Evolutionary conservation across 768 basidiomycete genomes (phyloP).

Genomic region (Lentinula sp.): DNA sequence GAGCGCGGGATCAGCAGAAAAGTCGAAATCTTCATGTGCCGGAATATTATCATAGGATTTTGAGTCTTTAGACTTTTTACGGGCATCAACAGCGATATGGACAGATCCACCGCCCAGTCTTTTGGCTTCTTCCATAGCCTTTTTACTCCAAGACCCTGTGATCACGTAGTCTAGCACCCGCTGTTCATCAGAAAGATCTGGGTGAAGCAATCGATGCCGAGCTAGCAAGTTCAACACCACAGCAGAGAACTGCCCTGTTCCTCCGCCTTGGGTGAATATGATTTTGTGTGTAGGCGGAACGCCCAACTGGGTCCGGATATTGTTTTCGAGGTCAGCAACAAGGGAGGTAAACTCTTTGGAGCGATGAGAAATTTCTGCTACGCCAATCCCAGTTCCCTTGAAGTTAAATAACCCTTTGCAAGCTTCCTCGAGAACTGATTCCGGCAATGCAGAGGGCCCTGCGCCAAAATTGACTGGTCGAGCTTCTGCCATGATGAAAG

Average conservation of each 20-base stretch:
- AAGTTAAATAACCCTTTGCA: conserved; percentile 86
- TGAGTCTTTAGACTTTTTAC: conserved; percentile 53
- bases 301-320: conserved; percentile 69
- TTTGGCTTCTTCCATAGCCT: conserved; percentile 77
- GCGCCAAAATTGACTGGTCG: conserved; percentile 89
- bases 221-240: conserved; percentile 90
- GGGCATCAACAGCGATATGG: conserved; percentile 68
- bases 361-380: conserved; percentile 95
- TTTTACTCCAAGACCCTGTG: conserved; percentile 90
- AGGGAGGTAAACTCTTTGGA: conserved; percentile 81
- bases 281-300: conserved; percentile 83
- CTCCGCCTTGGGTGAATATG: conserved; percentile 94
- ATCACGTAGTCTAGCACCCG: conserved; percentile 81
- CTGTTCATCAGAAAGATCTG: conserved; percentile 47
- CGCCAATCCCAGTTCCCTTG: conserved; percentile 84
- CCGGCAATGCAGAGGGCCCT: conserved; percentile 89
- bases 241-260: conserved; percentile 86
- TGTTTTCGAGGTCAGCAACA: conserved; percentile 53
- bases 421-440: conserved; percentile 80
- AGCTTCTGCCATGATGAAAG: conserved; percentile 27
- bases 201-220: conserved; percentile 71
- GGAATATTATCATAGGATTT: conserved; percentile 81
- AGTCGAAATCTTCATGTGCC: conserved; percentile 60
- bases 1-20: conserved; percentile 78
- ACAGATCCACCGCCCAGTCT: conserved; percentile 58